Evolutionary conservation across 176 grass and related monocot genomes (phyloP), one percentile per base, ranked within the genome.

Genomic region (Bonia amplexicaulis): DNA sequence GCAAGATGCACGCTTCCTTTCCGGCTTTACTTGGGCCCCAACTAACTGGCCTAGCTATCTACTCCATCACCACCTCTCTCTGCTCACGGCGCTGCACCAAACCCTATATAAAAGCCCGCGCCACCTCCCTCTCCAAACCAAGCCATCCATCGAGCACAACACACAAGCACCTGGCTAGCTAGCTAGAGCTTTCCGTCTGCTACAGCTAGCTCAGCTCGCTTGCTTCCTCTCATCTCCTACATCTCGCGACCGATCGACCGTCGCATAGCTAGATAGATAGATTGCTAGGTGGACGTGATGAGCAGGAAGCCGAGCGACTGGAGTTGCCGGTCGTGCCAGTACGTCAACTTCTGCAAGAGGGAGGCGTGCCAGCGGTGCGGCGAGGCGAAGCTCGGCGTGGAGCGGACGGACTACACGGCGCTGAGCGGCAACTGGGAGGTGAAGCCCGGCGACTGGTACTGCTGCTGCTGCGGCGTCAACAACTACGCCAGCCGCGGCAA

Each of bases 401-500:
- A 90, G 45, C 69, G 85, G 35, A 76, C 86, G 64, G 87, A 86
- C 79, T 89, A 88, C 85, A 65, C 54, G 16, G 84, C 72, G 10
- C 37, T 72, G 77, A 42, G 15, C 58, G 62, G 73, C 42, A 90
- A 65, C 62, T 97, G 95, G 95, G 89, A 94, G 27, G 92, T 97
- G 10, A 97, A 97, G 87, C 95, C 95, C 2, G 95, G 95, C 13
- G 95, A 97, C 71, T 97, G 95, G 95, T 91, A 77, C 80, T 97
- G 95, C 87, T 81, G 69, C 70, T 78, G 87, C 66, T 97, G 95
- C 71, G 71, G 89, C 22, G 95, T 90, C 54, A 77, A 85, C 85
- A 97, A 97, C 92, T 97, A 89, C 65, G 95, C 95, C 55, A 91
- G 82, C 82, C 92, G 92, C 15, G 51, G 66, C 19, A 84, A 41